Base-by-base conservation (phyloP, 352 stramenopile genomes). In the Phytophthora cactorum region DNA sequence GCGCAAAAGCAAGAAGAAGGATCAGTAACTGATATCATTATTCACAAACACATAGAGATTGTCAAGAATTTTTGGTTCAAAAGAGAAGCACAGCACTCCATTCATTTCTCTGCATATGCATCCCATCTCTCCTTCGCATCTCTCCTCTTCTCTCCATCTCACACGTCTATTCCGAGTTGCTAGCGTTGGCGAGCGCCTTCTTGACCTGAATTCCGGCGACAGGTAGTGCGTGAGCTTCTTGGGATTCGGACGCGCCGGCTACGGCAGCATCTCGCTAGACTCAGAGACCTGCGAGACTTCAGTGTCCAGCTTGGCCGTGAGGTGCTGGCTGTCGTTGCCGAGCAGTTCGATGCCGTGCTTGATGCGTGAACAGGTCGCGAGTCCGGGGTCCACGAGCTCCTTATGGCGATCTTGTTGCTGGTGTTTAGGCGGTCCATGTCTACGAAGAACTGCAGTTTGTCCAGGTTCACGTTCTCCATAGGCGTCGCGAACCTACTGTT, bases 331-430 rank as follows among this genome's bases (percentile, higher is more conserved):
- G 81, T 91, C 17, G 17, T 90, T 87, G 34, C 84, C 95, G 32
- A 99, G 79, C 41, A 99, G 80, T 81, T 99, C 99, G 54, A 99
- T 85, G 45, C 97, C 97, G 72, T 97, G 87, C 78, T 98, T 99
- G 44, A 99, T 88, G 39, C 86, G 85, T 52, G 84, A 88, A 51
- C 82, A 95, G 25, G 89, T 95, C 58, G 99, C 88, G 38, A 98
- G 83, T 39, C 82, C 75, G 49, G 84, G 89, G 66, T 98, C 82
- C 43, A 93, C 84, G 17, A 98, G 77, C 49, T 93, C 78, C 79
- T 97, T 98, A 99, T 94, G 1, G 95, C 99, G 59, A 99, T 94
- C 28, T 88, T 88, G 67, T 96, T 86, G 60, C 77, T 93, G 41
- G 93, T 22, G 17, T 22, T 0, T 22, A 22, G 17, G 17, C 17